These are phyloP conservation scores for Meyerozyma athensensis DNA, from an alignment of 1,139 yeast species.

Conservation along the genomic window DNA sequence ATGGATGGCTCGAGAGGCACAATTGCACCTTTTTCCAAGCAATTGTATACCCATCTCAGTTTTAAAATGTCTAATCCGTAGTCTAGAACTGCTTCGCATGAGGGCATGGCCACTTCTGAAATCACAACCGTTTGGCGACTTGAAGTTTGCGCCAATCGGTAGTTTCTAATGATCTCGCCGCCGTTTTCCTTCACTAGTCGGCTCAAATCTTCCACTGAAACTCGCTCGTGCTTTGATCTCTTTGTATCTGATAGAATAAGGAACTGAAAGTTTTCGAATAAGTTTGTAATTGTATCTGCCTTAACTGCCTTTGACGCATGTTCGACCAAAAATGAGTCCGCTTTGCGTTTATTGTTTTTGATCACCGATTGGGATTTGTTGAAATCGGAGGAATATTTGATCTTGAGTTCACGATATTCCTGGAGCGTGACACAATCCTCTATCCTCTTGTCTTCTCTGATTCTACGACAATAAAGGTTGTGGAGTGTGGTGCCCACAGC, in stretches of 20 bases:
- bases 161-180: constrained; percentile 29
- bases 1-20: constrained; percentile 61
- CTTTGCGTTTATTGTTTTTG: constrained; percentile 13
- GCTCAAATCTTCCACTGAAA: constrained; percentile 31
- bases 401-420: constrained; percentile 44
- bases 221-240: constrained; percentile 18
- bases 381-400: constrained; percentile 19
- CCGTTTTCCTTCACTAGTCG: constrained; percentile 44
- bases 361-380: constrained; percentile 27
- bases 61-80: constrained; percentile 55
- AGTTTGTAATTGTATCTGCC: constrained; percentile 12
- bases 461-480: constrained; percentile 65
- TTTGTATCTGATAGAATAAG: constrained; percentile 42
- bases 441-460: constrained; percentile 65
- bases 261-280: constrained; percentile 25
- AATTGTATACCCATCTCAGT: constrained; percentile 72
- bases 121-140: constrained; percentile 12
- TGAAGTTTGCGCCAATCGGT: constrained; percentile 12
- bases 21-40: constrained; percentile 40
- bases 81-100: constrained; percentile 28
- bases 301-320: constrained; percentile 8
- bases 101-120: constrained; percentile 18
- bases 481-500: constrained; percentile 68
- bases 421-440: constrained; percentile 52
- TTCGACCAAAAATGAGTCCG: constrained; percentile 5